phyloP scores from a whole-genome alignment of 2,329 filamentous ascomycete species.

The Fusarium udum region DNA sequence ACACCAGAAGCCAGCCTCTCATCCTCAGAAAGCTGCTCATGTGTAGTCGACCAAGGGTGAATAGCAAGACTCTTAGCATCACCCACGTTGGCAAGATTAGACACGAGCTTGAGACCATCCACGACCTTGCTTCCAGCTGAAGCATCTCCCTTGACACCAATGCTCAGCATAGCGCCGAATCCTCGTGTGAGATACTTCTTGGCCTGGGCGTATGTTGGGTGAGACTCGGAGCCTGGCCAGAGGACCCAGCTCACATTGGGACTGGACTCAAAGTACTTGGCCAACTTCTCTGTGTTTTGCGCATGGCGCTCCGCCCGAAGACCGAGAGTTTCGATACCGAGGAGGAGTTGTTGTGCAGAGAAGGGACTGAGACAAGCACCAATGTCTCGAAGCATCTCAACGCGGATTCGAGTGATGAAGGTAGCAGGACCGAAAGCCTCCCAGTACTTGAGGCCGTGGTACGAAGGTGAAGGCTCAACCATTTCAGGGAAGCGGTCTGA shows the following conservation, averaged over 20 bases:
- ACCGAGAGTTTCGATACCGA: constrained; percentile 90
- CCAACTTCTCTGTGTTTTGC: constrained; percentile 81
- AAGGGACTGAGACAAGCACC: constrained; percentile 88
- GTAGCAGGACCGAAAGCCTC: constrained; percentile 86
- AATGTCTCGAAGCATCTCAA: constrained; percentile 90
- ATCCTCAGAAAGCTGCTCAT: constrained; percentile 89
- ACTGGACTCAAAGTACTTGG: constrained; percentile 84
- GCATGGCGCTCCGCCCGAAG: constrained; percentile 88
- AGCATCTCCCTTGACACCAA: constrained; percentile 90
- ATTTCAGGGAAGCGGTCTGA: constrained; percentile 90
- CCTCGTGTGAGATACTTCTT: constrained; percentile 88
- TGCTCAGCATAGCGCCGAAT: constrained; percentile 89
- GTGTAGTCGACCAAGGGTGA: constrained; percentile 94
- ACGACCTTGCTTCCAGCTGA: constrained; percentile 82
- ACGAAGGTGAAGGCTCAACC: constrained; percentile 85
- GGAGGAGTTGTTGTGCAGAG: constrained; percentile 87
- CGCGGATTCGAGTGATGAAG: constrained; percentile 85
- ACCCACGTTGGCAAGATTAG: constrained; percentile 94
- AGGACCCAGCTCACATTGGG: constrained; percentile 91
- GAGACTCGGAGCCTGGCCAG: constrained; percentile 87
- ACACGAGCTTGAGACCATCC: constrained; percentile 93
- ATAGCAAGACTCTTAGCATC: constrained; percentile 95
- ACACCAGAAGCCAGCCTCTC: constrained; percentile 85
- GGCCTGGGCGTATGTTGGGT: constrained; percentile 77
- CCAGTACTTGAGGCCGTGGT: constrained; percentile 94